These are phyloP conservation scores for Kuraishia hungarica DNA, from an alignment of 805 yeast genomes.

Conservation along the genomic window DNA sequence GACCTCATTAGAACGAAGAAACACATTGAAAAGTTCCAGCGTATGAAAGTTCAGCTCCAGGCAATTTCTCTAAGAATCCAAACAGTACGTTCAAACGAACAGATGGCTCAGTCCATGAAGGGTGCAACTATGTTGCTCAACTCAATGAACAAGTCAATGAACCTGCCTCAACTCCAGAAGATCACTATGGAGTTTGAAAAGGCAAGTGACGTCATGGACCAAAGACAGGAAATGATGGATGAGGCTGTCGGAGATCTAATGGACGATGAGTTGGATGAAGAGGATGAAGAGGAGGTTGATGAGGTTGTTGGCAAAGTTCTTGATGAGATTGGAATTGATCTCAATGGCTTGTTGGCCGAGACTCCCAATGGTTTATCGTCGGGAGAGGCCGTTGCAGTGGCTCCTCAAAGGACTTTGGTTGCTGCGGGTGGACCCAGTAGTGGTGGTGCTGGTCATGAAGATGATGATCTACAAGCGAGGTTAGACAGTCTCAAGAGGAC, in stretches of 20 bases:
- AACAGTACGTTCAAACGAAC: slow-evolving; percentile 86
- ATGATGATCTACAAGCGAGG: slow-evolving; percentile 85
- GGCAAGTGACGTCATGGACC: slow-evolving; percentile 96
- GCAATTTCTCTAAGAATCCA: slow-evolving; percentile 90
- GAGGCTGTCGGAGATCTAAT: slow-evolving; percentile 95
- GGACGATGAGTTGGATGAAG: slow-evolving; percentile 82
- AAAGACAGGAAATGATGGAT: slow-evolving; percentile 97
- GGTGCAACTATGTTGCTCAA: slow-evolving; percentile 83
- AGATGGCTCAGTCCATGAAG: slow-evolving; percentile 90
- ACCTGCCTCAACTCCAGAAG: slow-evolving; percentile 77
- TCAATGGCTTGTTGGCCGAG: slow-evolving; percentile 41
- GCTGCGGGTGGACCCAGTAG: slow-evolving; percentile 25
- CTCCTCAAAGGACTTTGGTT: slow-evolving; percentile 30
- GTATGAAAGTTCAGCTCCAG: slow-evolving; percentile 92
- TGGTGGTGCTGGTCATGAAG: slow-evolving; percentile 34
- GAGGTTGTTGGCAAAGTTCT: slow-evolving; percentile 85
- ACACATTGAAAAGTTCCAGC: slow-evolving; percentile 78
- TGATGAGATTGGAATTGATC: slow-evolving; percentile 92
- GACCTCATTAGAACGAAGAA: slow-evolving; percentile 85
- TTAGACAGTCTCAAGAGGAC: slow-evolving; percentile 67
- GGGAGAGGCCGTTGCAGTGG: slow-evolving; percentile 13
- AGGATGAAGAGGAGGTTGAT: slow-evolving; percentile 78
- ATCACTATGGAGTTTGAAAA: slow-evolving; percentile 94
- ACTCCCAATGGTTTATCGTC: slow-evolving; percentile 27
- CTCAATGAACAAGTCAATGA: slow-evolving; percentile 86